phyloP scores from a whole-genome alignment of 306 rosid species.

The Abrus pulchellus region DNA sequence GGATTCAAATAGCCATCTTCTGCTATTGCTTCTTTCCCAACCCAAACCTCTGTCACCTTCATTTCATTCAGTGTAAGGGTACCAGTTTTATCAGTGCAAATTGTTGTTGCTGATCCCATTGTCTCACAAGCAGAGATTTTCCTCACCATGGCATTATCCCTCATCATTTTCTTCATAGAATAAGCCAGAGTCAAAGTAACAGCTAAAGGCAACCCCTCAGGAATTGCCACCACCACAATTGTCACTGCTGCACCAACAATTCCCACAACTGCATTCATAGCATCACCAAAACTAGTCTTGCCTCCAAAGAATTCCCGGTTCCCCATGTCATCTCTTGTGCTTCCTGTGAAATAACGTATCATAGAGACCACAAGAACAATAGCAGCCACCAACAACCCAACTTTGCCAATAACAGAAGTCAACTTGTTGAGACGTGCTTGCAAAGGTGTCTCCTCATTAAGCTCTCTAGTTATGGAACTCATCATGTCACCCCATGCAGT shows the following conservation, averaged over 20 bases:
- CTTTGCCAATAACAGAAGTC: not conserved
- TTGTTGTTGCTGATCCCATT: not conserved
- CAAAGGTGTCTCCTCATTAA: conserved; percentile 16
- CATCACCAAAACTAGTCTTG: not conserved
- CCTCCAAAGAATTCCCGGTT: not conserved
- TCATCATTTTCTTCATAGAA: conserved; percentile 33
- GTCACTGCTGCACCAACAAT: conserved; percentile 4
- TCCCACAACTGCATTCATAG: not conserved
- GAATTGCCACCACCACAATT: conserved; percentile 9
- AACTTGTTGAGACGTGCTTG: conserved; percentile 2
- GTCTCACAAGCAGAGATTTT: conserved; percentile 20
- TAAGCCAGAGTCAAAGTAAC: conserved; percentile 14
- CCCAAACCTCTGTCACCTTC: conserved; percentile 12
- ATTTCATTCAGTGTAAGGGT: conserved; percentile 19
- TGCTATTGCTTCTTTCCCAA: not conserved
- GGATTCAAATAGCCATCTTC: not conserved
- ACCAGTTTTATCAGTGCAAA: conserved; percentile 29
- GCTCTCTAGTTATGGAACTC: not conserved
- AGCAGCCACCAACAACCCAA: not conserved
- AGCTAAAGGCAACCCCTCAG: conserved; percentile 15
- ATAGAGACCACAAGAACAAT: conserved; percentile 2
- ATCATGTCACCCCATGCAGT: conserved; percentile 10
- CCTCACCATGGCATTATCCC: conserved; percentile 27
- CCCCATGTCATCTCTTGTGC: not conserved
- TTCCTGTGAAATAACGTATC: not conserved